These are phyloP conservation scores for Fusarium agapanthi DNA, from an alignment of 2,329 filamentous ascomycete species.

Conservation along the genomic window DNA sequence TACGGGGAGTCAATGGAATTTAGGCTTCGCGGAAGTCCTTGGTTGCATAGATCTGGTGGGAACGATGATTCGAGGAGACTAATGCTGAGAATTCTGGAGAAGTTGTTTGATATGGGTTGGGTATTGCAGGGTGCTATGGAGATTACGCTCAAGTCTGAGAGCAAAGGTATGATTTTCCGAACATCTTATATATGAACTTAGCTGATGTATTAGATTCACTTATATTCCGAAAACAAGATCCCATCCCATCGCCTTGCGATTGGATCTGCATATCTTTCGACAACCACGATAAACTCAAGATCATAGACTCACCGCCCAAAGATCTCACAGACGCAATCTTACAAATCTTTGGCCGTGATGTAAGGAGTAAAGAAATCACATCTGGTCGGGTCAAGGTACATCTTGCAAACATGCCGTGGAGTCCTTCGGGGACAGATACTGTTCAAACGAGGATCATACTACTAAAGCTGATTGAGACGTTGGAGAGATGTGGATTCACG, in stretches of 20 bases:
- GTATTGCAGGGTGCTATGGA: slow-evolving; percentile 12
- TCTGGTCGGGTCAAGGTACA: not conserved
- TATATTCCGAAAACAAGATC: slow-evolving; percentile 25
- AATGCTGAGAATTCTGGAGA: slow-evolving; percentile 11
- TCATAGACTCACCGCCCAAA: slow-evolving; percentile 1
- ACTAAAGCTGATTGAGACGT: not conserved
- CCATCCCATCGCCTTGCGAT: slow-evolving; percentile 1
- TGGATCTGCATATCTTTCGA: slow-evolving; percentile 28
- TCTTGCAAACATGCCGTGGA: not conserved
- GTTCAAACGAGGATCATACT: not conserved
- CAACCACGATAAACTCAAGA: slow-evolving; percentile 17
- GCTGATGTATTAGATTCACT: not conserved
- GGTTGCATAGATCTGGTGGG: not conserved
- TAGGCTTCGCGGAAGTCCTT: not conserved
- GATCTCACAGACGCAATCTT: slow-evolving; percentile 10
- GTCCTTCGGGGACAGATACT: not conserved
- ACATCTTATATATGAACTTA: accelerated
- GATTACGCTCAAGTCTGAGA: slow-evolving; percentile 7
- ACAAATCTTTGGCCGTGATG: not conserved
- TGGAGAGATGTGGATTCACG: slow-evolving; percentile 3
- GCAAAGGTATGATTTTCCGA: slow-evolving; percentile 3
- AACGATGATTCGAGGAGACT: slow-evolving; percentile 19
- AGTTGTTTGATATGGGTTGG: slow-evolving; percentile 18
- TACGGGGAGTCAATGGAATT: slow-evolving; percentile 17
- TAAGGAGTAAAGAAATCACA: not conserved